Evolutionary conservation across 345 rosid genomes (phyloP).

Genomic region (Citrus sp.): DNA sequence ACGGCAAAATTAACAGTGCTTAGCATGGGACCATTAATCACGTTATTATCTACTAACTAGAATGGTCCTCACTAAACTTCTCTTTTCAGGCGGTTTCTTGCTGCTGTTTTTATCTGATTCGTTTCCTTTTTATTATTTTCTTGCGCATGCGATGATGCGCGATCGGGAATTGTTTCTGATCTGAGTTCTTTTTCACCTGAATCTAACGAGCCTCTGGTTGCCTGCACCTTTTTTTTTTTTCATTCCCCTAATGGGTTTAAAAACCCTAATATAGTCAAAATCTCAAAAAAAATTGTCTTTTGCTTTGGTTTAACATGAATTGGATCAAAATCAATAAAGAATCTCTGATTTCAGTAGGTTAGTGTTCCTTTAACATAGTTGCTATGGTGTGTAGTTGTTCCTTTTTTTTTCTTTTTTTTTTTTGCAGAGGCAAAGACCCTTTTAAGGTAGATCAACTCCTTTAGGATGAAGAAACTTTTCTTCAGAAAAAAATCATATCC

Average conservation of each 20-base stretch:
- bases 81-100: background rate
- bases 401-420: background rate
- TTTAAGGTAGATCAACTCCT: background rate
- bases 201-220: constrained; percentile 16
- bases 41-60: constrained; percentile 29
- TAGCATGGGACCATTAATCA: constrained; percentile 50
- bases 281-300: background rate
- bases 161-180: constrained; percentile 2
- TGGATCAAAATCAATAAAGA: background rate
- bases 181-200: constrained; percentile 24
- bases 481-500: background rate
- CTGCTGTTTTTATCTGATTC: background rate
- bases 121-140: background rate
- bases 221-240: background rate
- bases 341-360: background rate
- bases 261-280: constrained; percentile 8
- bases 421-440: background rate
- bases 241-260: background rate
- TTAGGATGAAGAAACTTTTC: background rate
- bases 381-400: background rate
- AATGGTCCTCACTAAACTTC: constrained; percentile 40
- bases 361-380: background rate
- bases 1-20: constrained; percentile 17
- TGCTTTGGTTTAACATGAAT: background rate
- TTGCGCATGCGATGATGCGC: constrained; percentile 33